Conservation (phyloP, 306 rosid genomes). For the Trifolium pratense region DNA sequence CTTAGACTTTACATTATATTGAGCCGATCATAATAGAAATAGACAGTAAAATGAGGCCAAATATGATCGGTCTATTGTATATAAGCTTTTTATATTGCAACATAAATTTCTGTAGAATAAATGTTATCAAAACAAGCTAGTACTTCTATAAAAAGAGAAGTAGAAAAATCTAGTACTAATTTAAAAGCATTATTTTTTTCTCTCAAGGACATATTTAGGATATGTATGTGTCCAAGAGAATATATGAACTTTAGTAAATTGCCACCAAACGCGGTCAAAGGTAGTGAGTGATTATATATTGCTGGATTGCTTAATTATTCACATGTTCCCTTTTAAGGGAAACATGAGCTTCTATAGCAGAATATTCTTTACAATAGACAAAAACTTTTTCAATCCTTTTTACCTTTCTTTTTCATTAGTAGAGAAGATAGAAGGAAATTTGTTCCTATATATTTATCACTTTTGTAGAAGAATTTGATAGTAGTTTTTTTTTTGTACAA, state of each 20-base stretch:
- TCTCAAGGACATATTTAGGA: no score
- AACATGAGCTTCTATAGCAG: neutral
- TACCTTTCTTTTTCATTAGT: no score
- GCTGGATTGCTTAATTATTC: constrained; percentile 43
- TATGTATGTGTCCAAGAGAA: constrained; percentile 27
- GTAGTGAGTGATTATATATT: constrained; percentile 32
- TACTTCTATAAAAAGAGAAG: neutral
- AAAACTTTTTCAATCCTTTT: no score
- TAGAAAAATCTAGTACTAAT: neutral
- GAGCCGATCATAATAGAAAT: no score
- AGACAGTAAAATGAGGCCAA: no score
- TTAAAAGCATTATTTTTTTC: neutral
- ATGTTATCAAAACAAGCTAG: neutral
- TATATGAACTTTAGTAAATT: constrained; percentile 31
- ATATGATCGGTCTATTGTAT: no score
- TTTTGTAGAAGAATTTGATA: no score
- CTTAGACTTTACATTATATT: no score
- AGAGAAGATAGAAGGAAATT: no score
- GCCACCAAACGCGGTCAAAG: constrained; percentile 49
- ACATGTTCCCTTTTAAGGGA: constrained; percentile 37
- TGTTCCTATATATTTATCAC: no score
- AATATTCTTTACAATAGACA: neutral
- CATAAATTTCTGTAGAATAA: neutral
- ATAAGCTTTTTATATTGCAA: no score
- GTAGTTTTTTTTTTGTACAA: no score